A percentile compares a stretch with the other conserved stretches of the same genome.
These are phyloP conservation scores for Paecilomyces variotii DNA, from an alignment of 2,329 filamentous ascomycete genomes.

Conservation along the genomic window DNA sequence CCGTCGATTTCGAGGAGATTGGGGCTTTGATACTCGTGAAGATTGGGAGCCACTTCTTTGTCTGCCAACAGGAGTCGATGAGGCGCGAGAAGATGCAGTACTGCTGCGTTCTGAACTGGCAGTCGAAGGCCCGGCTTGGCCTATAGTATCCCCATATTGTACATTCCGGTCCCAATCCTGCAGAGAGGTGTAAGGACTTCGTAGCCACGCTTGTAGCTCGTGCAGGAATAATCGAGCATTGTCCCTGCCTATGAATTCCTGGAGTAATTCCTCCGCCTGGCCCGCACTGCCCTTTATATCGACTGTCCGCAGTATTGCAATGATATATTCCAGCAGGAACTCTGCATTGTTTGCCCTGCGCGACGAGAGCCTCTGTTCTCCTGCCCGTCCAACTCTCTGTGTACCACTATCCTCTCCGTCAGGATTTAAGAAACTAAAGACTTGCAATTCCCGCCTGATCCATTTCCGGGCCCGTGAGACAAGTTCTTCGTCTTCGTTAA, in stretches of 20 bases:
- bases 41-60: constrained; percentile 9
- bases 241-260: constrained; percentile 68
- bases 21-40: constrained; percentile 20
- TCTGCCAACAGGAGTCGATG: constrained; percentile 15
- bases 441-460: constrained; percentile 73
- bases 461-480: constrained; percentile 71
- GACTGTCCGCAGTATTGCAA: constrained; percentile 74
- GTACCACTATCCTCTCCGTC: constrained; percentile 12
- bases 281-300: constrained; percentile 73
- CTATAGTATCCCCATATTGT: constrained; percentile 50
- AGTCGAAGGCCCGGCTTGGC: not conserved
- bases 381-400: constrained; percentile 15
- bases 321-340: constrained; percentile 76
- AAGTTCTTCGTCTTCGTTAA: constrained; percentile 58
- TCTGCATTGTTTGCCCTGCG: constrained; percentile 63
- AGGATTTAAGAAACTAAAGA: constrained; percentile 65
- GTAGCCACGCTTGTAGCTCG: constrained; percentile 72
- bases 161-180: constrained; percentile 73
- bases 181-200: constrained; percentile 66
- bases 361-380: constrained; percentile 25
- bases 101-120: not conserved
- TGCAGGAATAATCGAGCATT: constrained; percentile 72
- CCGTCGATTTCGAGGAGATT: constrained; percentile 7
- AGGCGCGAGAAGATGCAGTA: not conserved
- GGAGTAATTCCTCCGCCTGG: constrained; percentile 68